Base-by-base conservation (phyloP, 768 basidiomycete species). In the Trametes villosa region DNA sequence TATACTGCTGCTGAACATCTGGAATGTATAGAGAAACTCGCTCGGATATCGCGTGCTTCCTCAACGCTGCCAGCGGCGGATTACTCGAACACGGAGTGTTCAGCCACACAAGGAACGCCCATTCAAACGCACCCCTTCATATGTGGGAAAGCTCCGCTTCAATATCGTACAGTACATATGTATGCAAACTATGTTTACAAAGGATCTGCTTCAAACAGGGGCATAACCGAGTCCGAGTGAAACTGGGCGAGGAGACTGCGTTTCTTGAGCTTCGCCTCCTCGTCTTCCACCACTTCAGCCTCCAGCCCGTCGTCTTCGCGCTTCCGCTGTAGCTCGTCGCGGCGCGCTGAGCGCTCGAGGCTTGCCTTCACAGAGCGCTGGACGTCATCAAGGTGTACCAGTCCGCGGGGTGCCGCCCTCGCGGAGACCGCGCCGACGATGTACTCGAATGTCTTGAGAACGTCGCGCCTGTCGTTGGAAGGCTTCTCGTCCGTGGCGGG, bases 361-460 rank as follows among this genome's bases (percentile, higher is more conserved):
- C 62, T 58, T 29, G 31, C 55, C 24, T 59, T 27, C 5, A 70
- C 67, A 3, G 69, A 68, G 22, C 53, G 52, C 26, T 63, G 69
- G 15, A 68, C 69, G 46, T 70, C 70, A 50, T 54, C 57, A 34
- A 70, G 57, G 57, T 66, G 66, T 1, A 70, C 66, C 1, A 70
- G 63, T 34, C 48, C 53, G 5, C 66, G 64, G 3, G 31, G 53
- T 2, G 50, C 36, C 2, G 62, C 50, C 3, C 57, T 46, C 3
- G 56, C 50, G 13, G 61, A 45, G 30, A 67, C 31, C 2, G 65
- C 65, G 13, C 56, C 55, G 27, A 17, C 9, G 31, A 71, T 41
- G 29, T 60, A 53, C 20, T 53, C 40, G 6, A 68, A 46, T 1
- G 58, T 66, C 51, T 60, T 34, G 2, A 13, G 24, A n/a, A 11